Evolutionary conservation across 2,329 filamentous ascomycete species (phyloP).

Genomic region (Huntiella decipiens): DNA sequence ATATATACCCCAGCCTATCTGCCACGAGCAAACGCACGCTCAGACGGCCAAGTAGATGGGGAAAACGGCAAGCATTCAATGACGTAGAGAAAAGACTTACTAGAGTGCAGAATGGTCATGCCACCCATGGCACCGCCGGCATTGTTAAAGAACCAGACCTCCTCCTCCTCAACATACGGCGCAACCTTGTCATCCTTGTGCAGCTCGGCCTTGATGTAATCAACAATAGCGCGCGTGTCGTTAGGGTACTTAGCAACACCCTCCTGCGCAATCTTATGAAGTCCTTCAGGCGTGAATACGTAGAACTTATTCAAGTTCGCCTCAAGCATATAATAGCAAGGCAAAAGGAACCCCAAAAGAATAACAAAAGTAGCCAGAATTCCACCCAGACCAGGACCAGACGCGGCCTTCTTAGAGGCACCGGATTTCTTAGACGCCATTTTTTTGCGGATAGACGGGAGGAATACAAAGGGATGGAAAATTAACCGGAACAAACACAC

Average conservation of each 20-base stretch:
- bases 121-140: slow-evolving; percentile 79
- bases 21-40: background rate
- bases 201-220: slow-evolving; percentile 52
- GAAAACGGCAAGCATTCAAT: background rate
- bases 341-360: slow-evolving; percentile 33
- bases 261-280: slow-evolving; percentile 48
- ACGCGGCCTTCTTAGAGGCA: slow-evolving; percentile 5
- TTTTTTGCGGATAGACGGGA: background rate
- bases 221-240: slow-evolving; percentile 50
- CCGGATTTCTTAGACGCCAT: slow-evolving; percentile 4
- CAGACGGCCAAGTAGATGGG: background rate
- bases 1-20: background rate
- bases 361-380: slow-evolving; percentile 32
- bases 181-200: slow-evolving; percentile 26
- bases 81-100: slow-evolving; percentile 26
- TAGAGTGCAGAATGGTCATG: slow-evolving; percentile 80
- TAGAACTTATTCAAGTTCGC: slow-evolving; percentile 46
- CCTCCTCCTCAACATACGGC: slow-evolving; percentile 43
- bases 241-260: slow-evolving; percentile 53
- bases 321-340: slow-evolving; percentile 36
- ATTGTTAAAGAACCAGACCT: slow-evolving; percentile 87
- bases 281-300: slow-evolving; percentile 50
- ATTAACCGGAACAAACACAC: background rate
- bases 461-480: background rate
- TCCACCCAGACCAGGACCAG: slow-evolving; percentile 16